Base-by-base conservation (phyloP, 495 filamentous ascomycete genomes). In the Tuber borchii region DNA sequence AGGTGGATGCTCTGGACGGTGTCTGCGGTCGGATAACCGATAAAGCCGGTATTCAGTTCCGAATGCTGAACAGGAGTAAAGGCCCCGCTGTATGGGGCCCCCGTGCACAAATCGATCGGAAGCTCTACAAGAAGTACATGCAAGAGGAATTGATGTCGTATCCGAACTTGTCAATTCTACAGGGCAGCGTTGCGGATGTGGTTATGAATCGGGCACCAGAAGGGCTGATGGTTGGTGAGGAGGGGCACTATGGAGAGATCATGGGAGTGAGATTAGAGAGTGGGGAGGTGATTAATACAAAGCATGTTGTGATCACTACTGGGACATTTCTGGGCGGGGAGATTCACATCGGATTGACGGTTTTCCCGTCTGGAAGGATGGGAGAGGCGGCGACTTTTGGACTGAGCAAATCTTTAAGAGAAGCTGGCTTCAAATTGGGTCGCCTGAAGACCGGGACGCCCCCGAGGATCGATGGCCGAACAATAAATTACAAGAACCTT, bases 71-170 rank as follows among this genome's bases (percentile, higher is more conserved):
- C 83, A 84, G 89, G 40, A 93, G 88, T 65, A 98, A 98, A 80
- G 95, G 95, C 0, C 93, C 95, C 5, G 95, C 96, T 10, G 95
- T 99, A 74, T 99, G 95, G 95, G 95, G 94, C 22, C 95, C 93
- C 2, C 88, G 95, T 74, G 95, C 95, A 73, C 95, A 99, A 86
- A 99, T 99, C 83, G 95, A 99, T 84, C 89, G 95, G 74, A 89
- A 89, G 72, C 86, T 99, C 42, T 99, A 98, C 84, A 91, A 93
- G 85, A 91, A 89, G 81, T 88, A 96, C 83, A 99, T 99, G 95
- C 90, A 89, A 74, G 91, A 93, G 81, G 95, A 98, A 85, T 87
- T 99, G 76, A 83, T 87, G 71, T 83, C 86, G 4, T 97, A 96
- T 75, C 86, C 90, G 56, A 92, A 93, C 74, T 83, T 99, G 73